Evolutionary conservation across 441 rosid species (phyloP).

Genomic region (Mallotus repandus): DNA sequence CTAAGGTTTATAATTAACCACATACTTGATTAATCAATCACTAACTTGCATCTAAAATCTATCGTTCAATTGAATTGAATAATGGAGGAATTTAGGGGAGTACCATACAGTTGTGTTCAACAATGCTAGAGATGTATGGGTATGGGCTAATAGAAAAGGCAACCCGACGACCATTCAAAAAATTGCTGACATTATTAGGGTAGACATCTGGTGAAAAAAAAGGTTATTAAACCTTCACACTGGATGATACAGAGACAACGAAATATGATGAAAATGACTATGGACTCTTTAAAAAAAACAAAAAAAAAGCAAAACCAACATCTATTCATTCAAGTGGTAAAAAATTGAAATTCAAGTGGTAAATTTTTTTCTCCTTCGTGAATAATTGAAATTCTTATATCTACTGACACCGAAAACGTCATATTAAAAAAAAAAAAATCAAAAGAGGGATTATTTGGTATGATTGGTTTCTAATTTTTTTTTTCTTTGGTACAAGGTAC

Average conservation of each 20-base stretch:
- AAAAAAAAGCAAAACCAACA: no score
- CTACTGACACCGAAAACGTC: no score
- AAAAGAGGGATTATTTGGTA: not conserved
- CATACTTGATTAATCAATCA: not conserved
- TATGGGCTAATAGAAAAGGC: not conserved
- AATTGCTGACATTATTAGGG: conserved; percentile 7
- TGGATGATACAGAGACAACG: not conserved
- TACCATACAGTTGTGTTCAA: not conserved
- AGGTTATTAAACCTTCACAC: not conserved
- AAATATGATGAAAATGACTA: no score
- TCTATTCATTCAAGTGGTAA: no score
- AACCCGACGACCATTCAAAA: not conserved
- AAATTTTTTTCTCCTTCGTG: no score
- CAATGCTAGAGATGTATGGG: not conserved
- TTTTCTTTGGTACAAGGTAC: not conserved
- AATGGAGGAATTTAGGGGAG: not conserved
- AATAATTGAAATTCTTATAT: no score
- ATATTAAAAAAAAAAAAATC: no score
- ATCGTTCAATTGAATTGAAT: not conserved
- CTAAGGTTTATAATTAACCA: not conserved
- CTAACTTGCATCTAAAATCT: not conserved
- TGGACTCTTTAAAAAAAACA: no score
- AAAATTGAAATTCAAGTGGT: no score
- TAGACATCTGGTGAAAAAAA: not conserved
- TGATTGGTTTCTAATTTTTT: not conserved